These are phyloP conservation scores for Termitomyces sp. DNA, from an alignment of 768 basidiomycete species.

Conservation along the genomic window DNA sequence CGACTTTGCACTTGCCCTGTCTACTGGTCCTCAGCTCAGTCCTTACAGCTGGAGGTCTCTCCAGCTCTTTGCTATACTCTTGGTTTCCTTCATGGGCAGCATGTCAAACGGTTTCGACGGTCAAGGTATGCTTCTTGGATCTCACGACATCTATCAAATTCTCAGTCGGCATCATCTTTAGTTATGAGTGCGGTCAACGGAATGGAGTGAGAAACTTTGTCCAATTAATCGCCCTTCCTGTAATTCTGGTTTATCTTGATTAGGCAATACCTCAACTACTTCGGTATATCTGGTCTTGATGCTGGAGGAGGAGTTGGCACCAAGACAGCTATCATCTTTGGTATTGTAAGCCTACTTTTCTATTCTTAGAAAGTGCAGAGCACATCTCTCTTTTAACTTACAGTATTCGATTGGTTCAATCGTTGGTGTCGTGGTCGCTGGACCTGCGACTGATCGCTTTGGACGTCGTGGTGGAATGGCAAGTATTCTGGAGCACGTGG, in stretches of 20 bases:
- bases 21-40: slow-evolving; percentile 35
- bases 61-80: slow-evolving; percentile 33
- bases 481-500: background rate
- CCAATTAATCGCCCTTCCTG: background rate
- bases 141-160: background rate
- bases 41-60: slow-evolving; percentile 31
- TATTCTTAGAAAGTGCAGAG: background rate
- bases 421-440: slow-evolving; percentile 32
- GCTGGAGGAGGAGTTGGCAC: slow-evolving; percentile 39
- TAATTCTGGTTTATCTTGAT: background rate
- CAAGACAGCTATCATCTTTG: slow-evolving; percentile 38
- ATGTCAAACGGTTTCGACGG: slow-evolving; percentile 43
- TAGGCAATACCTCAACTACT: slow-evolving; percentile 36
- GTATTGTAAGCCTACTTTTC: slow-evolving; percentile 26
- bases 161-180: slow-evolving; percentile 7
- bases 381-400: background rate
- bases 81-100: slow-evolving; percentile 40
- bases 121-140: slow-evolving; percentile 24
- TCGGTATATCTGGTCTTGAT: slow-evolving; percentile 30
- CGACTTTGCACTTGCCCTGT: slow-evolving; percentile 38
- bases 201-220: slow-evolving; percentile 30
- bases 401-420: slow-evolving; percentile 40
- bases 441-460: slow-evolving; percentile 34
- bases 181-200: slow-evolving; percentile 44
- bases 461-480: slow-evolving; percentile 43